Conservation (phyloP, 768 basidiomycete genomes). For the Boletus coccyginus region DNA sequence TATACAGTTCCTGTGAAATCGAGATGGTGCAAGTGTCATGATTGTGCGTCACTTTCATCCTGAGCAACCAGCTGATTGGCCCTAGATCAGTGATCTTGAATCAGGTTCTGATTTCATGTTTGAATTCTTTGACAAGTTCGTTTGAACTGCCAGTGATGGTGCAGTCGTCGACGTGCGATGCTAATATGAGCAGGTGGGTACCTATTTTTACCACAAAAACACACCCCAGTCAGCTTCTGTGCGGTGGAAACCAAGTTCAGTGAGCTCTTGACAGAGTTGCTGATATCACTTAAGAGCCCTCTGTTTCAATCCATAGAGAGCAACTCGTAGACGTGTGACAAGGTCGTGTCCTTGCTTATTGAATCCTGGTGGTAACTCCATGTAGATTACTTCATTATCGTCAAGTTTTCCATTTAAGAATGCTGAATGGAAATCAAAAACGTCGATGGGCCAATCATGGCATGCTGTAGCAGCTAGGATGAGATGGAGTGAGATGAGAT, state of each 20-base stretch:
- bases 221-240: neutral
- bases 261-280: neutral
- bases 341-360: neutral
- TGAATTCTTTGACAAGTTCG: conserved; percentile 1
- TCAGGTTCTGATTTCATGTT: no score
- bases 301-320: conserved; percentile 9
- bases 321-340: conserved; percentile 8
- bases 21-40: neutral
- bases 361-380: conserved; percentile 37
- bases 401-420: neutral
- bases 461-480: neutral
- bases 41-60: conserved; percentile 3
- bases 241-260: neutral
- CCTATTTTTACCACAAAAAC: neutral
- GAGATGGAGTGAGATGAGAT: neutral
- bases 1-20: no score
- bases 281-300: conserved; percentile 8
- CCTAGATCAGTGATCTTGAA: no score
- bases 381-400: conserved; percentile 37
- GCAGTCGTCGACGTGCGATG: conserved; percentile 6
- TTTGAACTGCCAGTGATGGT: neutral
- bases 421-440: neutral
- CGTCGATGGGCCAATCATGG: neutral
- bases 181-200: neutral
- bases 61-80: conserved; percentile 12